Percentiles rank a stretch among this genome's conserved stretches.
phyloP scores from a whole-genome alignment of 2,329 filamentous ascomycete species.

The Ascochyta clinopodiicola region DNA sequence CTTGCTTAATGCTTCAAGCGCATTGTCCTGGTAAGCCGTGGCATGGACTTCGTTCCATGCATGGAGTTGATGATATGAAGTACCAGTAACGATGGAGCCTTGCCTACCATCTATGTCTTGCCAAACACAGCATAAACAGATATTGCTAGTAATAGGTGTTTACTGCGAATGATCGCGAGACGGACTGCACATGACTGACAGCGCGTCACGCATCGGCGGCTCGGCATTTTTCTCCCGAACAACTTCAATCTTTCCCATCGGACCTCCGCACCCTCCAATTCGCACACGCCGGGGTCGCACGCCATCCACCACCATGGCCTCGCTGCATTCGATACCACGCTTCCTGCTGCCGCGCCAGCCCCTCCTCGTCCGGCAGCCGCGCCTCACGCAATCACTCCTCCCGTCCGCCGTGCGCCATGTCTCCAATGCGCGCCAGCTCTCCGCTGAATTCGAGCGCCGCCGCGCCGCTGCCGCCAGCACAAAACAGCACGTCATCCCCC shows the following conservation, averaged over 20 bases:
- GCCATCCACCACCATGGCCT: slow-evolving; percentile 35
- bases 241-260: slow-evolving; percentile 25
- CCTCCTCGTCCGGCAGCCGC: slow-evolving; percentile 33
- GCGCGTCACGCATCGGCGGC: slow-evolving; percentile 2
- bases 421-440: slow-evolving; percentile 37
- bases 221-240: slow-evolving; percentile 7
- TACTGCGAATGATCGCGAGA: too few relatives aligned
- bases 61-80: too few relatives aligned
- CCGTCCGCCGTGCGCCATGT: slow-evolving; percentile 36
- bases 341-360: slow-evolving; percentile 40
- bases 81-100: too few relatives aligned
- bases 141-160: too few relatives aligned
- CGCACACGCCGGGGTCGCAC: slow-evolving; percentile 16
- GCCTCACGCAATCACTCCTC: slow-evolving; percentile 23
- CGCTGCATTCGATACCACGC: slow-evolving; percentile 43
- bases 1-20: too few relatives aligned
- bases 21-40: too few relatives aligned
- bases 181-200: too few relatives aligned
- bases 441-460: slow-evolving; percentile 37
- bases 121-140: too few relatives aligned
- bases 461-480: slow-evolving; percentile 42
- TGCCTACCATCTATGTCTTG: too few relatives aligned
- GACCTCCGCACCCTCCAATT: slow-evolving; percentile 25
- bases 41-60: too few relatives aligned
- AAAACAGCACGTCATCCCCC: slow-evolving; percentile 67